Evolutionary conservation across 768 basidiomycete genomes (phyloP), one percentile per base, ranked within the genome.

Genomic region (Harrya chromipes): DNA sequence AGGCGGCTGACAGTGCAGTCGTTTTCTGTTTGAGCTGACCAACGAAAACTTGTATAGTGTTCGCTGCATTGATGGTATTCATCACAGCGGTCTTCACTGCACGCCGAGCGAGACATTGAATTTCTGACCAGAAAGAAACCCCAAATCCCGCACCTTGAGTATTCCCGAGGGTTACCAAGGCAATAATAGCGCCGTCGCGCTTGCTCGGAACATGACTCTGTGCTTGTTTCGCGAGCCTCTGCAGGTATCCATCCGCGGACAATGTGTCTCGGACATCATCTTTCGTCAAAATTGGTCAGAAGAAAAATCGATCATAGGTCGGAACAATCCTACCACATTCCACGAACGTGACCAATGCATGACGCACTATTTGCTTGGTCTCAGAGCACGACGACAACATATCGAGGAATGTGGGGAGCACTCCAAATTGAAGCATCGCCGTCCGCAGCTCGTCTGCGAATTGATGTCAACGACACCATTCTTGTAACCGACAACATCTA

Each of bases 301-400:
- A n/a, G 23, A 27, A 6, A 19, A 23, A 9, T 14, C 17, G n/a
- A 16, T 37, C 16, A 20, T 3, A 16, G 3, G 9, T 2, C 6
- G 9, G 24, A 36, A 5, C 20, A 19, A 17, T n/a, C 47, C 8
- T 46, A 65, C 64, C 57, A 47, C 59, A 17, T 12, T 46, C 35
- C 24, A 49, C 54, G 12, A 65, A 64, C 10, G 41, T 14, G 21
- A 55, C 36, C 43, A 66, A 24, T 6, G 54, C 56, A 8, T 46
- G 16, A 5, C 59, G 50, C 0, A 53, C 34, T 0, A 53, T 51
- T 27, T 53, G 47, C 37, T 52, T 63, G 13, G 57, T 55, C 34
- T 53, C 50, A 13, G 64, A 65, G 34, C 53, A 61, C 13, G 33
- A 50, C 24, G 52, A 40, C 0, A 68, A 49, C 53, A 59, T 49